phyloP scores from a whole-genome alignment of 345 rosid genomes.

The Kernera saxatilis region DNA sequence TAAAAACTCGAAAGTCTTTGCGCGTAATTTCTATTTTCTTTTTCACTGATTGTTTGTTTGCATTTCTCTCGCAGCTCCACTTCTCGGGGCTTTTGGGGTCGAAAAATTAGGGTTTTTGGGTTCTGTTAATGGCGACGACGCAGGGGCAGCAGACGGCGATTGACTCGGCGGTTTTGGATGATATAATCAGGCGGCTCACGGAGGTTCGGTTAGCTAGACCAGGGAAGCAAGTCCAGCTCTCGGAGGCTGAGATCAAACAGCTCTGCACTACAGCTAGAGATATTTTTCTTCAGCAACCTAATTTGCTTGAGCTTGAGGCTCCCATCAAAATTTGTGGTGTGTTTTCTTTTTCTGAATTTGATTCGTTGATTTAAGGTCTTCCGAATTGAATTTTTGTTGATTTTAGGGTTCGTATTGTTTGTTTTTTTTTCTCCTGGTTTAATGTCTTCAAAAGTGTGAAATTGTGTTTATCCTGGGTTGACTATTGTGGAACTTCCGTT shows the following conservation, averaged over 20 bases:
- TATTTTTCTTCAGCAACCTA: constrained; percentile 78
- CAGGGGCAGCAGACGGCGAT: constrained; percentile 44
- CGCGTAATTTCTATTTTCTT: constrained; percentile 9
- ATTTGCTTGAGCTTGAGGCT: constrained; percentile 89
- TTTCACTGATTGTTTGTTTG: constrained; percentile 7
- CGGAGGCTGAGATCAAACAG: constrained; percentile 90
- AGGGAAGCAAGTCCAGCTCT: constrained; percentile 91
- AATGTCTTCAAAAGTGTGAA: background rate
- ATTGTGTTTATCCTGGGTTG: background rate
- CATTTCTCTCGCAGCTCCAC: background rate
- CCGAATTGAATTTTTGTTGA: background rate
- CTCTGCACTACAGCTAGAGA: constrained; percentile 70
- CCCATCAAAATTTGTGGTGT: constrained; percentile 97
- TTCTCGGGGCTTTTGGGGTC: background rate
- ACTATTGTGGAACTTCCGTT: background rate
- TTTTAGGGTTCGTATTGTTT: background rate
- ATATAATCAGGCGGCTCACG: constrained; percentile 70
- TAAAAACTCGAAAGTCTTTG: constrained; percentile 18
- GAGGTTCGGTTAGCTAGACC: constrained; percentile 88
- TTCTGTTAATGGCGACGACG: constrained; percentile 49
- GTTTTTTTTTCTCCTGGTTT: background rate
- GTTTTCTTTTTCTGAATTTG: background rate
- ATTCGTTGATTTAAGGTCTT: background rate
- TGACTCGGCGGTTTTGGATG: constrained; percentile 65
- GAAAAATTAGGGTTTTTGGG: constrained; percentile 23